Evolutionary conservation across 2,329 filamentous ascomycete genomes (phyloP).

Genomic region (Fusarium chuoi): DNA sequence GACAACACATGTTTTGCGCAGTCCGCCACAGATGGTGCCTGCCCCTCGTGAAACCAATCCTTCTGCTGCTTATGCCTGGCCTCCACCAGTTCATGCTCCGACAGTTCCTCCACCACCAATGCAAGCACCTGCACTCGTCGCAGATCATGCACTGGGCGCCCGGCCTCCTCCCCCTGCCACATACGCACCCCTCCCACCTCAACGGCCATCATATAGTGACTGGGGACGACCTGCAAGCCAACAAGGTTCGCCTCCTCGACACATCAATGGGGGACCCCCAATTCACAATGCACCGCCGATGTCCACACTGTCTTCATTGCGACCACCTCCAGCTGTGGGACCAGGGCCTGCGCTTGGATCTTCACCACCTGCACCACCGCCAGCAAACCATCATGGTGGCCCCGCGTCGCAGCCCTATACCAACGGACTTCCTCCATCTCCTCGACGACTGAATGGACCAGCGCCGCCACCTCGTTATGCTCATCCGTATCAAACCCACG

Average conservation of each 20-base stretch:
- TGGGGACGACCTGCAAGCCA: conserved; percentile 64
- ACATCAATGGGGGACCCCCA: conserved; percentile 60
- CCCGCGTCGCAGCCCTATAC: conserved; percentile 48
- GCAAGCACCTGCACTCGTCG: conserved; percentile 37
- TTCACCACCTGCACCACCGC: conserved; percentile 53
- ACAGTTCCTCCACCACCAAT: conserved; percentile 34
- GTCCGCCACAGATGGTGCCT: conserved; percentile 43
- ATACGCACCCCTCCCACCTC: conserved; percentile 45
- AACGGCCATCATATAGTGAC: conserved; percentile 51
- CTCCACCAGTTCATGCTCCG: conserved; percentile 39
- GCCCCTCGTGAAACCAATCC: conserved; percentile 43
- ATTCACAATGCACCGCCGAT: conserved; percentile 47
- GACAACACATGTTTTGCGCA: conserved; percentile 42
- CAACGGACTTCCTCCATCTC: conserved; percentile 61
- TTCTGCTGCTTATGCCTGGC: conserved; percentile 39
- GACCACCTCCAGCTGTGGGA: conserved; percentile 59
- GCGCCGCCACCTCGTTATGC: conserved; percentile 56
- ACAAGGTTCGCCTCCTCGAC: conserved; percentile 59
- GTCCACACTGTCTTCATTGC: conserved; percentile 56
- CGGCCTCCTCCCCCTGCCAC: conserved; percentile 44
- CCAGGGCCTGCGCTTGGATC: conserved; percentile 49
- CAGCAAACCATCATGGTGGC: conserved; percentile 54
- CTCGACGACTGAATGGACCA: conserved; percentile 57
- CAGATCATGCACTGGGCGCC: conserved; percentile 43
- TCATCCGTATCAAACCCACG: conserved; percentile 47